Evolutionary conservation across 768 basidiomycete species (phyloP).

Genomic region (Pilatotrama ljubarskyi): DNA sequence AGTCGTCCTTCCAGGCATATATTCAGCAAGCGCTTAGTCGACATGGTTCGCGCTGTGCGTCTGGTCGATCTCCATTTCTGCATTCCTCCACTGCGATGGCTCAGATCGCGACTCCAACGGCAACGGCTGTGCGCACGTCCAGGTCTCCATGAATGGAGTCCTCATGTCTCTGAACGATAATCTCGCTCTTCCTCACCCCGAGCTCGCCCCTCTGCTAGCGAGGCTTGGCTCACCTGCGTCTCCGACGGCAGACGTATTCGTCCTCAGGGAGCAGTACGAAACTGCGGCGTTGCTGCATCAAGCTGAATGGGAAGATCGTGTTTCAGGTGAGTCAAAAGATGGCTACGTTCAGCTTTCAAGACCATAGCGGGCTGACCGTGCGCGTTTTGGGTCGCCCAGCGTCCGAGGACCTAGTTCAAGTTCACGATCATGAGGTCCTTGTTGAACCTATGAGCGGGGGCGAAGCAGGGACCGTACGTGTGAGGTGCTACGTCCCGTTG

Average conservation of each 20-base stretch:
- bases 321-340: neutral
- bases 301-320: neutral
- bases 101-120: neutral
- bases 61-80: no score
- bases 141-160: neutral
- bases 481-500: neutral
- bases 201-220: neutral
- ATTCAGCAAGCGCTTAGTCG: no score
- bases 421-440: neutral
- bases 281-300: neutral
- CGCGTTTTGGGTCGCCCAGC: neutral
- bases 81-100: no score
- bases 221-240: neutral
- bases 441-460: neutral
- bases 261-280: conserved; percentile 2
- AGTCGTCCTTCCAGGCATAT: no score
- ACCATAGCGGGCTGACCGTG: no score
- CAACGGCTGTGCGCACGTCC: neutral
- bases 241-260: neutral
- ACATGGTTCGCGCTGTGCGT: no score
- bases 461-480: neutral
- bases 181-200: neutral
- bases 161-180: neutral
- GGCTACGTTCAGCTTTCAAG: neutral
- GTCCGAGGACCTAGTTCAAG: neutral